Conservation (phyloP, 2,329 filamentous ascomycete species). For the Arachnomyces sp. region DNA sequence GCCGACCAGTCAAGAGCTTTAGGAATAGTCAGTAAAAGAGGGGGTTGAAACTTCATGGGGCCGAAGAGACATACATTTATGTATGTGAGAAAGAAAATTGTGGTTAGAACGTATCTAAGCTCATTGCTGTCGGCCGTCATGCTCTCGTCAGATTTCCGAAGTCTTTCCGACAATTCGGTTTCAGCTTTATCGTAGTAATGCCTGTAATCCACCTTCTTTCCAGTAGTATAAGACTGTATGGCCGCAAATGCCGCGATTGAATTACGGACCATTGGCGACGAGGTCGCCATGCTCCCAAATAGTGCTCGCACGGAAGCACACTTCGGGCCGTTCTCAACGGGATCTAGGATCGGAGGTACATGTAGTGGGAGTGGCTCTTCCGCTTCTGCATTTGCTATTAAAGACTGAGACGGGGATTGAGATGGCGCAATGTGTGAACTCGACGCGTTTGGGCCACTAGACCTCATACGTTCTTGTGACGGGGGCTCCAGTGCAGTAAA, state of each 20-base stretch:
- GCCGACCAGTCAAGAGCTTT: slow-evolving; percentile 32
- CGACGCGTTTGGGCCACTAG: too few relatives aligned
- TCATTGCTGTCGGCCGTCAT: slow-evolving; percentile 1
- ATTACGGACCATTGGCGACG: slow-evolving; percentile 1
- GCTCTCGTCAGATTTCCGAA: neutral
- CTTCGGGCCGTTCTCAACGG: slow-evolving; percentile 1
- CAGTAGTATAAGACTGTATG: neutral
- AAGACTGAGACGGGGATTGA: neutral
- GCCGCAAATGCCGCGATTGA: slow-evolving; percentile 1
- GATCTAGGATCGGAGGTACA: slow-evolving; percentile 1
- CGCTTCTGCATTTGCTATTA: neutral
- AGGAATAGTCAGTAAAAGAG: slow-evolving; percentile 1
- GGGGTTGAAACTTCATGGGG: neutral
- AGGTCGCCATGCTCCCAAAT: slow-evolving; percentile 1
- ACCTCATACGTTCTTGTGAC: too few relatives aligned
- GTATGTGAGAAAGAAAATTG: slow-evolving; percentile 48
- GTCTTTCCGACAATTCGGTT: neutral
- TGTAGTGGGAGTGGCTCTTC: slow-evolving; percentile 1
- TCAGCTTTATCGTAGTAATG: slow-evolving; percentile 2
- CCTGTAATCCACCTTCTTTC: neutral
- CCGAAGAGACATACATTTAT: slow-evolving; percentile 30
- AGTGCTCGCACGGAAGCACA: slow-evolving; percentile 1
- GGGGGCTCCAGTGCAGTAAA: neutral
- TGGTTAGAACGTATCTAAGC: slow-evolving; percentile 39
- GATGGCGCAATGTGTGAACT: neutral